phyloP scores from a whole-genome alignment of 1,284 basidiomycete species.

The Filobasidium uniguttulatum region DNA sequence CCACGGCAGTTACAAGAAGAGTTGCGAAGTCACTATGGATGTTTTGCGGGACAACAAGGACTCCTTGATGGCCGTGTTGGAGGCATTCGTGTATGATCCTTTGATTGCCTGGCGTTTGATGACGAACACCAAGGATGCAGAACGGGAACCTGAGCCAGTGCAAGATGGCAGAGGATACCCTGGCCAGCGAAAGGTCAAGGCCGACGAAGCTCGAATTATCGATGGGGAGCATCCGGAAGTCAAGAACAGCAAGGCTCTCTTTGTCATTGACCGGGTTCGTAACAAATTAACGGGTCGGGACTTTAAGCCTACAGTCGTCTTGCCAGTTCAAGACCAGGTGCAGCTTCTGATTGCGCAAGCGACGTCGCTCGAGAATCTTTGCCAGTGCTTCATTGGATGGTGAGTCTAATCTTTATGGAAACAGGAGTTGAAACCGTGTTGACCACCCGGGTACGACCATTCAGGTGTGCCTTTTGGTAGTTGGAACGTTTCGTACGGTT shows the following conservation, averaged over 20 bases:
- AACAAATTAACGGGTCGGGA: constrained; percentile 85
- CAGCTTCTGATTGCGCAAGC: constrained; percentile 83
- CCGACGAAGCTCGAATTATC: constrained; percentile 38
- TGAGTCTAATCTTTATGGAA: constrained; percentile 25
- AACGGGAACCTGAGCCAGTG: constrained; percentile 14
- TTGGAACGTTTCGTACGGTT: no score
- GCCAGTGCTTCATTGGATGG: constrained; percentile 94
- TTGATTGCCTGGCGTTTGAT: constrained; percentile 46
- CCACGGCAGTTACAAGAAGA: constrained; percentile 90
- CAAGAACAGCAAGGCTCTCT: constrained; percentile 74
- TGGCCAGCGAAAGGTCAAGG: constrained; percentile 24
- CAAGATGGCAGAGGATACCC: constrained; percentile 22
- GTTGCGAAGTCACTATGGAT: constrained; percentile 94
- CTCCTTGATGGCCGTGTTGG: constrained; percentile 91
- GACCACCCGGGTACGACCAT: background rate
- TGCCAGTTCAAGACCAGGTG: constrained; percentile 66
- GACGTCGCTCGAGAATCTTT: constrained; percentile 80
- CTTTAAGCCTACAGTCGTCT: constrained; percentile 65
- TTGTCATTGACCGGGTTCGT: constrained; percentile 84
- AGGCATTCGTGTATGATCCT: constrained; percentile 56
- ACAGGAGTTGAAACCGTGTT: background rate
- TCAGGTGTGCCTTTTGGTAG: constrained; percentile 14
- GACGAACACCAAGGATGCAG: constrained; percentile 24
- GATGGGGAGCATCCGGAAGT: constrained; percentile 51
- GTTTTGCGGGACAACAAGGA: constrained; percentile 95